Evolutionary conservation across 225 moss, liverwort and hornwort species (phyloP).

Genomic region (Thuidium tamariscinum): DNA sequence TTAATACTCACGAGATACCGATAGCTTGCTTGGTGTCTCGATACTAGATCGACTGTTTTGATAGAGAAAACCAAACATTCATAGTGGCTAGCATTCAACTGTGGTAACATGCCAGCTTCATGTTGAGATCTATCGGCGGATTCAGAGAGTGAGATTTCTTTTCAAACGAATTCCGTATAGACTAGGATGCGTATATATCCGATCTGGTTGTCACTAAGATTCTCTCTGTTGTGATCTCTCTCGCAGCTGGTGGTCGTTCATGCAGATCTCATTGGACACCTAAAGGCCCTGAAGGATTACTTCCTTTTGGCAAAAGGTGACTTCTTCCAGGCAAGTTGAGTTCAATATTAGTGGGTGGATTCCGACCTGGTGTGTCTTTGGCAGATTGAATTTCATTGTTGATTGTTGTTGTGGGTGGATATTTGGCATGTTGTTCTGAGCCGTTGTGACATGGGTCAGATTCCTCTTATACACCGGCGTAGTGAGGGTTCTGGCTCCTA

Average conservation of each 20-base stretch:
- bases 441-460: background rate
- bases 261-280: constrained; percentile 89
- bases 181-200: background rate
- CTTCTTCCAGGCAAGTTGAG: constrained; percentile 84
- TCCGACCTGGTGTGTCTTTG: background rate
- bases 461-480: background rate
- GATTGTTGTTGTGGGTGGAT: background rate
- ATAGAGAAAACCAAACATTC: background rate
- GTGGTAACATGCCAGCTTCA: background rate
- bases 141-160: background rate
- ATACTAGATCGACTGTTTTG: background rate
- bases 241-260: constrained; percentile 96
- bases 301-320: constrained; percentile 99
- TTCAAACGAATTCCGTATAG: background rate
- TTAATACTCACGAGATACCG: background rate
- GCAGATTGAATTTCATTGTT: background rate
- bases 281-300: constrained; percentile 96
- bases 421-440: background rate
- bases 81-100: background rate
- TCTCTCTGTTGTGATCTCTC: background rate
- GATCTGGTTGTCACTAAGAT: background rate
- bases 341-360: background rate
- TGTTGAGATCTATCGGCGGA: background rate
- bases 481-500: background rate
- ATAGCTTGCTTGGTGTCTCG: background rate